Conservation (phyloP, 495 filamentous ascomycete genomes). For the Neurospora intermedia region DNA sequence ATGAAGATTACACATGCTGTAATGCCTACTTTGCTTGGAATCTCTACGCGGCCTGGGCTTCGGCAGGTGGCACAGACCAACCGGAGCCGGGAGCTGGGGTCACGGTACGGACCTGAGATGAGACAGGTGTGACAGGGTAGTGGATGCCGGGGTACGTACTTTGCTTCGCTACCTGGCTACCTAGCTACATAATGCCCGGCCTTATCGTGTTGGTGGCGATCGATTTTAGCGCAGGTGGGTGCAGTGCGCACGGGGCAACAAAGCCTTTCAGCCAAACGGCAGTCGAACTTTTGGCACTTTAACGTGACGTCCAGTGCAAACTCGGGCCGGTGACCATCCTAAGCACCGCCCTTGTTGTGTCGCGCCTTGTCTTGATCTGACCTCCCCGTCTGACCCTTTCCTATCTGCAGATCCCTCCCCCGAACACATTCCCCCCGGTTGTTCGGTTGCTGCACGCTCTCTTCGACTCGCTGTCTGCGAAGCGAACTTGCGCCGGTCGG, state of each 20-base stretch:
- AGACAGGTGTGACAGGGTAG: neutral
- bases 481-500: neutral
- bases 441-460: constrained; percentile 1
- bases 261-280: constrained; percentile 15
- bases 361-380: neutral
- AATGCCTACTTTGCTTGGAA: neutral
- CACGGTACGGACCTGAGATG: neutral
- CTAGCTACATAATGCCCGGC: neutral
- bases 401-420: neutral
- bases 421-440: constrained; percentile 7
- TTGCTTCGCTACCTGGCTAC: neutral
- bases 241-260: constrained; percentile 11
- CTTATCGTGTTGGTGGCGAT: constrained; percentile 3
- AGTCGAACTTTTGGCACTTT: constrained; percentile 7
- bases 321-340: constrained; percentile 9
- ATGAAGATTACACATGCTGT: neutral
- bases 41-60: neutral
- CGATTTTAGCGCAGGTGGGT: constrained; percentile 19
- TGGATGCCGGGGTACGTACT: neutral
- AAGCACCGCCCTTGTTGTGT: constrained; percentile 1
- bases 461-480: neutral
- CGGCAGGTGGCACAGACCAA: neutral
- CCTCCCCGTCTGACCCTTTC: neutral
- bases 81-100: neutral
- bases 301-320: constrained; percentile 10